phyloP scores from a whole-genome alignment of 129 eudicot species.

The Flaveria linearis region DNA sequence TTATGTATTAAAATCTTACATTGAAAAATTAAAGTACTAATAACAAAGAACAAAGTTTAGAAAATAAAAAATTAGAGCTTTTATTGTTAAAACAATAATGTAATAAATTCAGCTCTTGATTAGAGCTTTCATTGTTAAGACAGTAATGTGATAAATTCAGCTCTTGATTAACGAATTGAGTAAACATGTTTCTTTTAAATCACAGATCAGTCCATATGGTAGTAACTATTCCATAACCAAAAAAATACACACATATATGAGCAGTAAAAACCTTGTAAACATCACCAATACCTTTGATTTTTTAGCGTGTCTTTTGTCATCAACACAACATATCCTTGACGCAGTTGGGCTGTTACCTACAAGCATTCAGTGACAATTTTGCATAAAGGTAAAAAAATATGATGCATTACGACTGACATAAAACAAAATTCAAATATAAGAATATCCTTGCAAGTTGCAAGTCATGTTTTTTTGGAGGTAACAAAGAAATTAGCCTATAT shows the following conservation, averaged over 20 bases:
- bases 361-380: conserved; percentile 9
- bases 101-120: too few species aligned
- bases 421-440: not conserved
- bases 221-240: not conserved
- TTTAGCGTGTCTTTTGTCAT: conserved; percentile 77
- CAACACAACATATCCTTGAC: conserved; percentile 83
- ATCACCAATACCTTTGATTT: conserved; percentile 78
- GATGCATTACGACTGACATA: not conserved
- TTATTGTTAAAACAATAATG: too few species aligned
- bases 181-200: too few species aligned
- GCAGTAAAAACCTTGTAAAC: conserved; percentile 72
- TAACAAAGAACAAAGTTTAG: too few species aligned
- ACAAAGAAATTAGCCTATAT: not conserved
- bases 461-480: too few species aligned
- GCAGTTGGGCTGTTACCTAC: conserved; percentile 89
- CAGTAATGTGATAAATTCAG: too few species aligned
- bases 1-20: too few species aligned
- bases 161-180: too few species aligned
- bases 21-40: too few species aligned
- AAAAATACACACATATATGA: not conserved
- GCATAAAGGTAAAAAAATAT: not conserved
- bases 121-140: too few species aligned
- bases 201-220: not conserved
- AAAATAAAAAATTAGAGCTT: too few species aligned
- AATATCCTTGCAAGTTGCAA: not conserved